phyloP scores from a whole-genome alignment of 179 eudicot species.

The Actinidia chinensis region DNA sequence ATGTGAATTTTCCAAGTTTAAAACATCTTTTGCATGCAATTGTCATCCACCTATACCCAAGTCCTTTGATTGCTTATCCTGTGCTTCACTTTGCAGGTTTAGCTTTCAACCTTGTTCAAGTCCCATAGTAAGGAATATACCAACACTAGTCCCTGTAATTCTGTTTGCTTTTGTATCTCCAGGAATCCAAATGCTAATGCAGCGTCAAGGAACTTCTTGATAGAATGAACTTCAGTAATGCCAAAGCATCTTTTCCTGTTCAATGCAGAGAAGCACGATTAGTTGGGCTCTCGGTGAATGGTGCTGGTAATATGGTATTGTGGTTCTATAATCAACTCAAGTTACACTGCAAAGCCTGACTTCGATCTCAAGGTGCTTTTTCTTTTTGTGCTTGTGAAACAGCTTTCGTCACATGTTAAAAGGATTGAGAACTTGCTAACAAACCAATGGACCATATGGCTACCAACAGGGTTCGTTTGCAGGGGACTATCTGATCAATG shows the following conservation, averaged over 20 bases:
- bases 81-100: constrained; percentile 58
- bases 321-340: constrained; percentile 72
- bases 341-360: constrained; percentile 82
- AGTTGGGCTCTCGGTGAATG: constrained; percentile 62
- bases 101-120: constrained; percentile 70
- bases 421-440: constrained; percentile 53
- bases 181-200: too few species aligned
- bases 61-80: constrained; percentile 16
- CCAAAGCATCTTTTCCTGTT: constrained; percentile 7
- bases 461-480: constrained; percentile 71
- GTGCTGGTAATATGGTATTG: constrained; percentile 75
- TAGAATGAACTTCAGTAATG: not conserved
- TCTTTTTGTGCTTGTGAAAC: too few species aligned
- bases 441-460: constrained; percentile 56
- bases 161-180: too few species aligned
- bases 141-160: not conserved
- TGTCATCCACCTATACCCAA: too few species aligned
- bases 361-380: constrained; percentile 82
- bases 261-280: constrained; percentile 57
- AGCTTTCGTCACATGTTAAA: constrained; percentile 61
- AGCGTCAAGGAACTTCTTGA: too few species aligned
- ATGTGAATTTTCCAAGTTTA: not conserved
- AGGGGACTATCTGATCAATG: constrained; percentile 46
- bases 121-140: constrained; percentile 64
- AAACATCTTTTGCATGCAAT: too few species aligned